Conservation (phyloP, 2,329 filamentous ascomycete genomes). For the Penicillium aurantiogriseum region DNA sequence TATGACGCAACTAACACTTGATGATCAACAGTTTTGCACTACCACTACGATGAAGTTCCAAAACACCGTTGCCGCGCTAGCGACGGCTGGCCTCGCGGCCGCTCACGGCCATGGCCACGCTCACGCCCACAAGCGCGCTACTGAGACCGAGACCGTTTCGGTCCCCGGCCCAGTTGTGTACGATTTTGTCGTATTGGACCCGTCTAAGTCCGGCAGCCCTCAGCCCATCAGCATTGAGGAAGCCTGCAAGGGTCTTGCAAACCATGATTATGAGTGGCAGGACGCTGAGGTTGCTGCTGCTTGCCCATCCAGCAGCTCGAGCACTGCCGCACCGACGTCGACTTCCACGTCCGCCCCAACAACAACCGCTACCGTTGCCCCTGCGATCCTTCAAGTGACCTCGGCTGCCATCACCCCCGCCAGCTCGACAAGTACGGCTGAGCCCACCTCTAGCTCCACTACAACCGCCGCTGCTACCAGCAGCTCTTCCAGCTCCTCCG, state of each 20-base stretch:
- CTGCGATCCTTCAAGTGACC: slow-evolving; percentile 54
- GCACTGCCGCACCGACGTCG: slow-evolving; percentile 30
- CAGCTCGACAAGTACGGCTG: slow-evolving; percentile 19
- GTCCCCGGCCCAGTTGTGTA: slow-evolving; percentile 67
- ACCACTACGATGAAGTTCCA: slow-evolving; percentile 40
- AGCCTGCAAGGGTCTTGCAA: slow-evolving; percentile 68
- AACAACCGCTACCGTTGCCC: slow-evolving; percentile 32
- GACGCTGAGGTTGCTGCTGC: slow-evolving; percentile 60
- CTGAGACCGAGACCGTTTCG: slow-evolving; percentile 51
- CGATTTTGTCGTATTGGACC: slow-evolving; percentile 62
- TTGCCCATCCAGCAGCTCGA: slow-evolving; percentile 37
- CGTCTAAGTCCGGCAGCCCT: slow-evolving; percentile 47
- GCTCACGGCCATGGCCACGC: slow-evolving; percentile 46
- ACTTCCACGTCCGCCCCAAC: slow-evolving; percentile 29
- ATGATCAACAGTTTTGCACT: background rate
- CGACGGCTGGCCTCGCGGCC: slow-evolving; percentile 44
- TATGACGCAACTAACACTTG: slow-evolving; percentile 2
- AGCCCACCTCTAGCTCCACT: slow-evolving; percentile 23
- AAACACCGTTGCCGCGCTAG: slow-evolving; percentile 39
- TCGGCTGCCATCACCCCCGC: slow-evolving; percentile 39
- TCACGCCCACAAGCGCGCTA: slow-evolving; percentile 42
- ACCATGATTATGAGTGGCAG: slow-evolving; percentile 65
- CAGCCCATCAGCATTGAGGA: slow-evolving; percentile 46
- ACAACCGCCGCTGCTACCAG: slow-evolving; percentile 18
- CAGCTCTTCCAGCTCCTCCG: slow-evolving; percentile 18